Evolutionary conservation across 2,329 filamentous ascomycete species (phyloP), one percentile per base, ranked within the genome.

Genomic region (Exserohilum rostratum): DNA sequence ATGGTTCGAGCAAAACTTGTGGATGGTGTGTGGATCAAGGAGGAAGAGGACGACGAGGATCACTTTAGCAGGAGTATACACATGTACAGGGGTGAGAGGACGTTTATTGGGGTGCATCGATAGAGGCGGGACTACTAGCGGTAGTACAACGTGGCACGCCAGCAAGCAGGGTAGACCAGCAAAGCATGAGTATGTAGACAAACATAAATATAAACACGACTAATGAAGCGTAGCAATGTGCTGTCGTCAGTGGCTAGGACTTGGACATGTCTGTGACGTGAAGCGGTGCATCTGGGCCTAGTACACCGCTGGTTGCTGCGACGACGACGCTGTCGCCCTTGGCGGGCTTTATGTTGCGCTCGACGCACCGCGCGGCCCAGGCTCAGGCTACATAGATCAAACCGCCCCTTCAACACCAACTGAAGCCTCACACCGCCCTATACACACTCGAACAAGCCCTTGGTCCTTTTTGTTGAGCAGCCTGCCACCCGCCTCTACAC

Each of bases 11-110:
- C 58, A 45, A 63, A 59, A 48, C 60, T 65, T 15, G 71, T 80
- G 1, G 73, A 79, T 54, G 73, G 79, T 7, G 71, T 81, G 57
- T 79, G 68, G 64, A 64, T 74, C 11, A 74, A 73, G 57, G 64
- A 68, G 39, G 71, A 74, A 30, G 68, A 70, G 2, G 68, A 69
- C 13, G 69, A 71, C 2, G 69, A 71, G 27, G 70, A 74, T 57
- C 70, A 71, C 39, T 73, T 74, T 50, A 51, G 58, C 7, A 58
- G 67, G 34, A 72, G 70, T 56, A 66, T 73, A 27, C 59, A 64
- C 33, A 70, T 74, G 67, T 73, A 68, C 62, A 57, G 68, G 6
- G 71, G 61, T 1, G 69, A 72, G 57, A 63, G 69, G 60, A 70
- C 65, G 33, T 71, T 71, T 55, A 73, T 74, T 42, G 68, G 69